These are phyloP conservation scores for Exobasidium cylindrosporum DNA, from an alignment of 1,284 basidiomycete species.

Conservation along the genomic window DNA sequence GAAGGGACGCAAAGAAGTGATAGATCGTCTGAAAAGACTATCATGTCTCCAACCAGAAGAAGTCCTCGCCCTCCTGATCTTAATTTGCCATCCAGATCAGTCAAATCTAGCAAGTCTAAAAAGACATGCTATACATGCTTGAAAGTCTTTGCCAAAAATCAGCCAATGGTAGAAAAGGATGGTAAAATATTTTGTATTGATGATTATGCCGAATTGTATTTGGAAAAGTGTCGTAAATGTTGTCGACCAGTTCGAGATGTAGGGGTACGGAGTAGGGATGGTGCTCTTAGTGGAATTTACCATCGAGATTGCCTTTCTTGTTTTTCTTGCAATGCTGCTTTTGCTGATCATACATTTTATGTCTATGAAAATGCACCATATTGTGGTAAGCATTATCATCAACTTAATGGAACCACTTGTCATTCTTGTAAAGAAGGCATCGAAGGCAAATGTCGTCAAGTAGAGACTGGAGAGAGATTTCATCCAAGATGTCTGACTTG, in stretches of 20 bases:
- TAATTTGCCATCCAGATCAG: neutral
- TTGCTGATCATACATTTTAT: slow-evolving; percentile 39
- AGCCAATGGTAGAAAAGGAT: slow-evolving; percentile 38
- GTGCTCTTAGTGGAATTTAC: slow-evolving; percentile 30
- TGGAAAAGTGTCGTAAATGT: slow-evolving; percentile 45
- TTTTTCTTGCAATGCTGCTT: slow-evolving; percentile 34
- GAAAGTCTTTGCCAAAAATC: slow-evolving; percentile 33
- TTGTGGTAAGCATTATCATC: slow-evolving; percentile 38
- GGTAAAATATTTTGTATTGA: slow-evolving; percentile 37
- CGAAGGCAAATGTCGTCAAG: slow-evolving; percentile 41
- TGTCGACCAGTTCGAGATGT: slow-evolving; percentile 28
- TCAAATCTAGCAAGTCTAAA: neutral
- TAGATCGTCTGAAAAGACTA: neutral
- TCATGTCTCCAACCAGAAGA: neutral
- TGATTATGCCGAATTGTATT: slow-evolving; percentile 41
- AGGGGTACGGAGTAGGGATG: slow-evolving; percentile 42
- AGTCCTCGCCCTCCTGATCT: slow-evolving; percentile 18
- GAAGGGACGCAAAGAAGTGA: neutral
- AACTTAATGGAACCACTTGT: slow-evolving; percentile 38
- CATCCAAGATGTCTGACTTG: slow-evolving; percentile 40
- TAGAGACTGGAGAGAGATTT: slow-evolving; percentile 35
- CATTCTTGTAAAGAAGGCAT: slow-evolving; percentile 34
- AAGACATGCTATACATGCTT: slow-evolving; percentile 32
- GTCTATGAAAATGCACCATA: slow-evolving; percentile 42
- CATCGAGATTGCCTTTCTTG: slow-evolving; percentile 35